Base-by-base conservation (phyloP, 2,329 filamentous ascomycete species). In the Xylariaceae sp. region DNA sequence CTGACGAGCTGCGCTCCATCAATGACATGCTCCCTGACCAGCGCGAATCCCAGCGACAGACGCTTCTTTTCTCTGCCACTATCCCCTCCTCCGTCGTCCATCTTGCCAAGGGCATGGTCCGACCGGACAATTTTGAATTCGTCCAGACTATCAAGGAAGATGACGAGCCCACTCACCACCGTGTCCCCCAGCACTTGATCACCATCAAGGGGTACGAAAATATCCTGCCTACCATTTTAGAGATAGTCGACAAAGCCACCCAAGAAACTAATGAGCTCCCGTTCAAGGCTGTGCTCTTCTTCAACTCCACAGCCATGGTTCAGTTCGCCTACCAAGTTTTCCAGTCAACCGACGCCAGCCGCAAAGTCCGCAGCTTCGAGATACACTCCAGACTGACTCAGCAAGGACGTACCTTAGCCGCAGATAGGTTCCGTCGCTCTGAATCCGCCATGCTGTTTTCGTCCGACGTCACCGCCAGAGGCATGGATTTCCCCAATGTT, bases 221-320 rank as follows among this genome's bases (percentile, higher is more conserved):
- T 66, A 71, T 85, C 39, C 76, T 89, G 53, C 90, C 94, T 14
- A 71, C 86, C 2, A 67, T 97, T 17, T 76, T 94, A 47, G 91
- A 97, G 68, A 77, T 96, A 45, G 73, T 85, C 42, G 72, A 84
- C 47, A 77, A 79, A 33, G 83, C 87, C 59, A 82, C 86, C 60
- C 68, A 77, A n/a, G 59, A 74, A 30, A 70, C 72, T 2, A 66
- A 67, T 4, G 61, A 54, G 3, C 68, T 68, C 14, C 88, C 89
- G 0, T 96, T 97, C 80, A 99, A 99, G 77, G 89, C 90, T n/a
- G 95, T 99, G 52, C 75, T 96, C 39, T 99, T 96, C 73, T 86
- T 92, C 67, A 88, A 88, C 61, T 89, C 87, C 18, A 95, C 87
- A 1, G 80, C 81, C 19, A 78, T 87, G 55, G 88, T 90, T 40